Conservation (phyloP, 2,329 filamentous ascomycete genomes). For the Talaromyces sp. region DNA sequence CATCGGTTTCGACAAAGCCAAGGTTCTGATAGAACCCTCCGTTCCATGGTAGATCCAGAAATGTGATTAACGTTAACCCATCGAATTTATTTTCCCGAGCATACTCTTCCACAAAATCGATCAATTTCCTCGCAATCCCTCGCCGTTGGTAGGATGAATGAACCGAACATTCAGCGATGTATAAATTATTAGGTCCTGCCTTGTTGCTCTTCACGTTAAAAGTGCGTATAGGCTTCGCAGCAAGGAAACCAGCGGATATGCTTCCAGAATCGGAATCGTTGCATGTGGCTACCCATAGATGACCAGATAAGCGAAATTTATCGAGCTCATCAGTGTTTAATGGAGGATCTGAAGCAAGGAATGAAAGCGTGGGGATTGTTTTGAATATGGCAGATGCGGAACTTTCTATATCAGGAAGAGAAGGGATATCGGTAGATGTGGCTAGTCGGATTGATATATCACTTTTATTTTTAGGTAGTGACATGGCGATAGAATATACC, state of each 20-base stretch:
- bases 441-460: neutral
- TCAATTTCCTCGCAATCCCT: constrained; percentile 12
- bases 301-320: neutral
- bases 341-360: constrained; percentile 3
- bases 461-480: too few species aligned
- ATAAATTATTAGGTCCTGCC: neutral
- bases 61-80: constrained; percentile 5
- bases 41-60: constrained; percentile 8
- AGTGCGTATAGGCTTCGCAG: neutral
- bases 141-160: constrained; percentile 3
- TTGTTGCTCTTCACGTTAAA: neutral
- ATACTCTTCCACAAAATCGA: constrained; percentile 10
- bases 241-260: constrained; percentile 2
- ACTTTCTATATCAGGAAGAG: constrained; percentile 5
- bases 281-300: constrained; percentile 5
- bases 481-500: neutral
- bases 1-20: constrained; percentile 5
- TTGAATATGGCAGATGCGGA: constrained; percentile 6
- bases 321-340: neutral
- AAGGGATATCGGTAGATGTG: neutral
- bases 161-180: constrained; percentile 9
- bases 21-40: constrained; percentile 4
- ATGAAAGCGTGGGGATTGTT: constrained; percentile 1
- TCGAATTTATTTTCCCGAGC: neutral
- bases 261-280: neutral